phyloP scores from a whole-genome alignment of 768 basidiomycete species.

The Suillus clintonianus region DNA sequence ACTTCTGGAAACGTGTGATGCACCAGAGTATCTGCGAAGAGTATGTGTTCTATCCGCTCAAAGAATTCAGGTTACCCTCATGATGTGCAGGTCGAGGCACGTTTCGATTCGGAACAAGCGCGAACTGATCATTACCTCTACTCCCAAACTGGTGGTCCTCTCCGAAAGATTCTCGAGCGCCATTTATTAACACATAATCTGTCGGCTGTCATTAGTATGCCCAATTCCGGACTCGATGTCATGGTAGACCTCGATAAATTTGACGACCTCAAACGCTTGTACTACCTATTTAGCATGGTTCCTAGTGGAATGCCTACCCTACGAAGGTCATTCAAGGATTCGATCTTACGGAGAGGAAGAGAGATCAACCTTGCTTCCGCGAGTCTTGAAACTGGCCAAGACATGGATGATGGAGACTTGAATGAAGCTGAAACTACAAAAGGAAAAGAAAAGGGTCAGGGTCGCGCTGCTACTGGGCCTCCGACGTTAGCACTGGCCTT shows the following conservation, averaged over 20 bases:
- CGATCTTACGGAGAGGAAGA: slow-evolving; percentile 71
- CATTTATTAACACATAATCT: slow-evolving; percentile 80
- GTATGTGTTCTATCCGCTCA: slow-evolving; percentile 39
- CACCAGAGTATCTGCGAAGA: slow-evolving; percentile 76
- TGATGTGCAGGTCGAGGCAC: slow-evolving; percentile 65
- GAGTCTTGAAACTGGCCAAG: slow-evolving; percentile 37
- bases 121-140: slow-evolving; percentile 87
- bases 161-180: slow-evolving; percentile 76
- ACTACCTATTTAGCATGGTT: slow-evolving; percentile 70
- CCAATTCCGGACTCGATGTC: slow-evolving; percentile 78
- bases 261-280: slow-evolving; percentile 78
- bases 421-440: slow-evolving; percentile 36
- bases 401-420: slow-evolving; percentile 38
- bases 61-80: slow-evolving; percentile 7
- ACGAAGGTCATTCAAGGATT: slow-evolving; percentile 67
- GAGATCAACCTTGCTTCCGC: slow-evolving; percentile 73
- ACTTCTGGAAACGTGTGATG: slow-evolving; percentile 74
- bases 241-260: slow-evolving; percentile 85
- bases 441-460: slow-evolving; percentile 55
- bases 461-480: slow-evolving; percentile 42
- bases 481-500: slow-evolving; percentile 63
- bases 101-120: slow-evolving; percentile 81
- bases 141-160: slow-evolving; percentile 64
- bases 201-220: slow-evolving; percentile 70
- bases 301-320: slow-evolving; percentile 65